Evolutionary conservation across 2,329 filamentous ascomycete species (phyloP).

Genomic region (Colletotrichum lini): DNA sequence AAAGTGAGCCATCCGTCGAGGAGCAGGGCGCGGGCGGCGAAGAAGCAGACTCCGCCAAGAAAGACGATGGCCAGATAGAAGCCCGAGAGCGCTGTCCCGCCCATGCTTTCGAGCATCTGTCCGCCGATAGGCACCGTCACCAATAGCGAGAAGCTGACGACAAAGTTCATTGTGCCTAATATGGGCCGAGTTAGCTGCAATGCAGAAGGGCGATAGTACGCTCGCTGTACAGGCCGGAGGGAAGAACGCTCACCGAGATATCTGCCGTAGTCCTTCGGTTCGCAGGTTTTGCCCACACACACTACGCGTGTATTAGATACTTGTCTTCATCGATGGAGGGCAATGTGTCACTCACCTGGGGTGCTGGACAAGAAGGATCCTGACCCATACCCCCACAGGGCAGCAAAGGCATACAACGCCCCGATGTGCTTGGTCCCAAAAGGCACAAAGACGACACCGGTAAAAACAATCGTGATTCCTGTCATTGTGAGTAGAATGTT

Average conservation of each 20-base stretch:
- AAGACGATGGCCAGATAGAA: slow-evolving; percentile 61
- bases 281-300: slow-evolving; percentile 62
- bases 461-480: slow-evolving; percentile 55
- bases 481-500: slow-evolving; percentile 58
- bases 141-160: slow-evolving; percentile 61
- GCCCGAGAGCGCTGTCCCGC: slow-evolving; percentile 59
- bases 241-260: slow-evolving; percentile 50
- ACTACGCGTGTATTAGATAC: slow-evolving; percentile 46
- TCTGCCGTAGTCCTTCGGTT: slow-evolving; percentile 61
- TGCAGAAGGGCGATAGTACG: too few relatives aligned
- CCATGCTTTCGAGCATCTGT: slow-evolving; percentile 60
- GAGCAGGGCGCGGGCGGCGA: slow-evolving; percentile 46
- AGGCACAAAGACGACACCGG: slow-evolving; percentile 60
- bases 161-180: slow-evolving; percentile 61
- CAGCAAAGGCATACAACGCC: slow-evolving; percentile 60
- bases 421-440: slow-evolving; percentile 56
- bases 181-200: fast-evolving
- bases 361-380: slow-evolving; percentile 62
- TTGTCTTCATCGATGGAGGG: fast-evolving
- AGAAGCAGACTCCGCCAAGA: slow-evolving; percentile 51
- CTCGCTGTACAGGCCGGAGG: fast-evolving
- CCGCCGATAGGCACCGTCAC: slow-evolving; percentile 62
- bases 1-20: slow-evolving; percentile 28
- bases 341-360: slow-evolving; percentile 43
- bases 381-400: slow-evolving; percentile 64